A percentile compares a stretch with the other conserved stretches of the same genome.
Conservation (phyloP, 192 early-diverging fungal species). For the Backusella tarrabulga region DNA sequence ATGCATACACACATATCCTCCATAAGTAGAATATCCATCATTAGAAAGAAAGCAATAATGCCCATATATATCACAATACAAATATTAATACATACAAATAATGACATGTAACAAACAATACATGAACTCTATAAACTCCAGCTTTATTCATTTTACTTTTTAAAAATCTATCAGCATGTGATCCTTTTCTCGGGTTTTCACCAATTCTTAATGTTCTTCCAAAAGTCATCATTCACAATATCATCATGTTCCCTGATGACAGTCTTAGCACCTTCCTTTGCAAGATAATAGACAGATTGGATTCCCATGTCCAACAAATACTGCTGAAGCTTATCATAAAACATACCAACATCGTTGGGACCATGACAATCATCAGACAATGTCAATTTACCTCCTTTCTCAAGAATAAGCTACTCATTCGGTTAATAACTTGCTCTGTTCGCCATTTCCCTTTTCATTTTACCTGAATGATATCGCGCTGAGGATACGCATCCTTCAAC, state of each 20-base stretch:
- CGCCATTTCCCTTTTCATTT: neutral
- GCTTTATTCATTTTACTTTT: no score
- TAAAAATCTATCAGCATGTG: no score
- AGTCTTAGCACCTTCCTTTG: slow-evolving; percentile 11
- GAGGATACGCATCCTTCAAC: slow-evolving; percentile 83
- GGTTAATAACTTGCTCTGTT: neutral
- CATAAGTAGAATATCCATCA: neutral
- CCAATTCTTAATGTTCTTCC: slow-evolving; percentile 21
- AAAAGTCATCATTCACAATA: slow-evolving; percentile 27
- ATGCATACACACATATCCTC: neutral
- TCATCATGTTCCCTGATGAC: slow-evolving; percentile 14
- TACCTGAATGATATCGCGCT: slow-evolving; percentile 77
- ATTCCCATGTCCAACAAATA: slow-evolving; percentile 75
- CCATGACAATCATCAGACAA: slow-evolving; percentile 95
- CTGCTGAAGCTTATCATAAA: slow-evolving; percentile 69
- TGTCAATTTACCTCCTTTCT: slow-evolving; percentile 71
- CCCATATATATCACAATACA: neutral
- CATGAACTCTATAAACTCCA: no score
- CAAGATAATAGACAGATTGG: slow-evolving; percentile 49
- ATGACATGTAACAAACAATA: no score
- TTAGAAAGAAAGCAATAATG: neutral
- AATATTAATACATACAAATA: neutral
- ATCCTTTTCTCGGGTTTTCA: neutral
- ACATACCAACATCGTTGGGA: slow-evolving; percentile 80
- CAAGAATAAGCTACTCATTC: slow-evolving; percentile 50